Evolutionary conservation across 768 basidiomycete species (phyloP), one percentile per base, ranked within the genome.

Genomic region (Pleurotus ostreatus): DNA sequence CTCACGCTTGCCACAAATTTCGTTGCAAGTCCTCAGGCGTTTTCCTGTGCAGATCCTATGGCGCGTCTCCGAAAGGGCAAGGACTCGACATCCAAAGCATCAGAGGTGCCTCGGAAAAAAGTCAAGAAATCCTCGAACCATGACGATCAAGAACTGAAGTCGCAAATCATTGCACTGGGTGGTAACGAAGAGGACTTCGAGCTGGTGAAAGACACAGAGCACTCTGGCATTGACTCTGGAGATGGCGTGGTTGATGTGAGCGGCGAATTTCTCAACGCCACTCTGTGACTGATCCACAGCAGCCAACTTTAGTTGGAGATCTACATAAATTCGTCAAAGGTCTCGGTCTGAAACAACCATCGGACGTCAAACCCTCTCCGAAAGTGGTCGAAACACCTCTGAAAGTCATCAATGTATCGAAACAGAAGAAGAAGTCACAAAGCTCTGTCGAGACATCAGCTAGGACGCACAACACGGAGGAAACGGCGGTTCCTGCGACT

Each of bases 101-200:
- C 39, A 1, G 26, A 59, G 18, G 23, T 46, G 15, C 16, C 52
- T 13, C 49, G 61, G 5, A 60, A 48, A 20, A 62, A 58, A 22
- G 3, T 5, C 20, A 26, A 55, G 4, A 60, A 57, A 16, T 39
- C 57, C 3, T 59, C 53, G 22, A 62, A 59, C 37, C 59, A 61
- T 13, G 44, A 44, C 11, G 62, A 64, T 49, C 55, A 55, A 4
- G 43, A 63, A 53, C 48, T 70, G 45, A 71, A 68, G 56, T 62
- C 68, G 7, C 70, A 73, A 52, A 65, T 81, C 4, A 59, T 67
- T 5, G 73, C 76, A 1, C 62, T 82, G 2, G 82, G 80, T 20
- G 81, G 79, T 18, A 76, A 73, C 39, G 72, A 75, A 34, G 74
- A 71, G 15, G 81, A 83, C 59, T 65, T 72, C n/a, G 72, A 76